Evolutionary conservation across 2,329 filamentous ascomycete species (phyloP).

Genomic region (Fusarium newnesense): DNA sequence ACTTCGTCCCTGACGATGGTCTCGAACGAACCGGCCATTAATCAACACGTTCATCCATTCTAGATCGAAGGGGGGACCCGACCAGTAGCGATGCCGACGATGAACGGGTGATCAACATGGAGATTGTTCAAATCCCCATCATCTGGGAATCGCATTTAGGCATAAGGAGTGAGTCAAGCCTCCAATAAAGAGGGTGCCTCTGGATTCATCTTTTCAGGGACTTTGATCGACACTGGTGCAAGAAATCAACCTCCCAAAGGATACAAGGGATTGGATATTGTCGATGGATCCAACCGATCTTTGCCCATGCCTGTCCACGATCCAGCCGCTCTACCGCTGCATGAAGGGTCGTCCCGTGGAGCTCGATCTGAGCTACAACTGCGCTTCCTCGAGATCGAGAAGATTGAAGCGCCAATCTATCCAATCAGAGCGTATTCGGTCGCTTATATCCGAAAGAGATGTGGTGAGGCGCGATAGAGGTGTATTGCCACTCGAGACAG

Average conservation of each 20-base stretch:
- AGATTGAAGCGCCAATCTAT: neutral
- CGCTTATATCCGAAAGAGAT: constrained; percentile 15
- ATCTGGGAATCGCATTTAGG: neutral
- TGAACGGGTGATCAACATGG: constrained; percentile 24
- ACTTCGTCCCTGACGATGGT: neutral
- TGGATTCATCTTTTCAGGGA: neutral
- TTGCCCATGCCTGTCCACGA: constrained; percentile 6
- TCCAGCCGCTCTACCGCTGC: constrained; percentile 36
- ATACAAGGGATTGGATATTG: neutral
- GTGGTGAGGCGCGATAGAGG: constrained; percentile 19
- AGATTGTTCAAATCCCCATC: constrained; percentile 16
- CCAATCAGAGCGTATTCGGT: constrained; percentile 29
- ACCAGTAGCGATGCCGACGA: neutral
- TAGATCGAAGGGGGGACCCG: constrained; percentile 1
- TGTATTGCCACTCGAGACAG: constrained; percentile 26
- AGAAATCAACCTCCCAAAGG: neutral
- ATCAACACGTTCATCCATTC: neutral
- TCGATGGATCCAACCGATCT: constrained; percentile 13
- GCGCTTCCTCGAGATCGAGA: constrained; percentile 44
- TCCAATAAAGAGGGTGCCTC: neutral
- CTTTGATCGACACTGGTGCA: constrained; percentile 20
- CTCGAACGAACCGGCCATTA: neutral
- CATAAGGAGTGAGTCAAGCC: neutral
- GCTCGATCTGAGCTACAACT: constrained; percentile 46
- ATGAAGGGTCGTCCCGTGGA: constrained; percentile 40